Evolutionary conservation across 2,329 filamentous ascomycete genomes (phyloP).

Genomic region (Botrytis galanthina): DNA sequence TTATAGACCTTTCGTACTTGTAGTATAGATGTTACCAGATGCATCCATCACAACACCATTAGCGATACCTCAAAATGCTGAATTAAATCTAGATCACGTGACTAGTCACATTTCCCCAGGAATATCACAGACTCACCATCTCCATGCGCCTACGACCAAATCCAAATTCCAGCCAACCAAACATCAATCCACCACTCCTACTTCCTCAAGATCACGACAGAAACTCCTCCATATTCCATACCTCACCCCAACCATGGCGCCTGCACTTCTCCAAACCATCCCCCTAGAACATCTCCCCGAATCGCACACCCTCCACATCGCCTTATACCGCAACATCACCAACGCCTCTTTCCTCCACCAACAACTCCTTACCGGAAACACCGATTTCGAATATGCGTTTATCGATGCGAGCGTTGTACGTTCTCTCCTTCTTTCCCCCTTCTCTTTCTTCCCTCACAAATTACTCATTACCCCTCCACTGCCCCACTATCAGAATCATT

Average conservation of each 20-base stretch:
- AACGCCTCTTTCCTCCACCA: constrained; percentile 77
- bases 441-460: neutral
- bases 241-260: constrained; percentile 40
- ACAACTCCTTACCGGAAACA: constrained; percentile 81
- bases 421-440: constrained; percentile 21
- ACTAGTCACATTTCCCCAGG: accelerated
- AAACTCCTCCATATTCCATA: neutral
- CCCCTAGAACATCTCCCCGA: constrained; percentile 72
- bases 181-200: neutral
- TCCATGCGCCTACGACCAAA: neutral
- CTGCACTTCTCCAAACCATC: constrained; percentile 54
- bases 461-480: neutral
- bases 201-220: neutral
- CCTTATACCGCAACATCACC: constrained; percentile 70
- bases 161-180: neutral
- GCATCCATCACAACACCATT: no score
- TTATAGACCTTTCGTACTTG: accelerated
- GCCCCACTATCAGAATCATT: neutral
- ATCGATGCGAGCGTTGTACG: constrained; percentile 78
- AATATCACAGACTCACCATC: neutral
- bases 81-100: neutral
- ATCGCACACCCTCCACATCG: constrained; percentile 66
- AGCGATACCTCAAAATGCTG: neutral
- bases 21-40: accelerated
- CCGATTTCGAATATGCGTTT: constrained; percentile 88